Percentiles rank a stretch among this genome's conserved stretches.
Evolutionary conservation across 2,329 filamentous ascomycete genomes (phyloP).

Genomic region (Phoma sp.): DNA sequence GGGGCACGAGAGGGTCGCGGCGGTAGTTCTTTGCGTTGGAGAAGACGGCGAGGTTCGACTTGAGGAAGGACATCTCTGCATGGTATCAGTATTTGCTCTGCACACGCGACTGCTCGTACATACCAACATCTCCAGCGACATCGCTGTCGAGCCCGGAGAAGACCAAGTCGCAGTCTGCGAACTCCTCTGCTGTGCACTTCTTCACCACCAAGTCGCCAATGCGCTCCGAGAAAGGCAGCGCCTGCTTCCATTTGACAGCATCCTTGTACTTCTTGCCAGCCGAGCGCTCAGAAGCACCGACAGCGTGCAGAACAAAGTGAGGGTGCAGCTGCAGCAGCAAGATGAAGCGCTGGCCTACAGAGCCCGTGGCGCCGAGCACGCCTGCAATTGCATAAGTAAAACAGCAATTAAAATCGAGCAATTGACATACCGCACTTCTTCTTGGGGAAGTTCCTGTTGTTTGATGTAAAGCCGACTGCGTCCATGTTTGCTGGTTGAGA

Average conservation of each 20-base stretch:
- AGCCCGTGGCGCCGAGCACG: conserved; percentile 90
- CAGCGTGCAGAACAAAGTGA: conserved; percentile 82
- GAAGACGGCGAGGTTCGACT: conserved; percentile 88
- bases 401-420: conserved; percentile 43
- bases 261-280: conserved; percentile 94
- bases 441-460: conserved; percentile 54
- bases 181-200: conserved; percentile 82
- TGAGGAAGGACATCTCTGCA: conserved; percentile 84
- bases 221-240: conserved; percentile 76
- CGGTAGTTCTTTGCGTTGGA: conserved; percentile 99
- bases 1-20: conserved; percentile 84
- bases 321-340: conserved; percentile 89
- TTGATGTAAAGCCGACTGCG: conserved; percentile 52
- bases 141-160: conserved; percentile 94
- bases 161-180: conserved; percentile 88
- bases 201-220: conserved; percentile 84
- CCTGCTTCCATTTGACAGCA: conserved; percentile 95
- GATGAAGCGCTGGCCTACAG: conserved; percentile 94
- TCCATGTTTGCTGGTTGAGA: conserved; percentile 49
- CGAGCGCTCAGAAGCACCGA: conserved; percentile 88
- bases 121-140: conserved; percentile 90
- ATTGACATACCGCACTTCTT: conserved; percentile 60
- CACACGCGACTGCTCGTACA: conserved; percentile 28
- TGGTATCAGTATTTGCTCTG: not conserved
- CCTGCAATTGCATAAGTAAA: conserved; percentile 45